Base-by-base conservation (phyloP, 2,329 filamentous ascomycete genomes). In the Hymenoscyphus salicellus region DNA sequence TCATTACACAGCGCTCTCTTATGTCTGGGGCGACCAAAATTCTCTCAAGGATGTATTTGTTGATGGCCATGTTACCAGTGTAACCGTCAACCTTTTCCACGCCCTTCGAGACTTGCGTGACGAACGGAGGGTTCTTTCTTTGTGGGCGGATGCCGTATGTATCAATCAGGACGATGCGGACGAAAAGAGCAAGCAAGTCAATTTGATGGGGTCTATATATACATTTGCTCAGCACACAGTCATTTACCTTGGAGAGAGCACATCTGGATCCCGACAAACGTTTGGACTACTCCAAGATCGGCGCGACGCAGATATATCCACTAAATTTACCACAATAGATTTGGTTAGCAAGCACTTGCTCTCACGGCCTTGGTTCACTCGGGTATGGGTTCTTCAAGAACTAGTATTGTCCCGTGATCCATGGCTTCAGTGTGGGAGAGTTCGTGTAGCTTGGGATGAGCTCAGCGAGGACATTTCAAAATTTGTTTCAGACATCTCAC, bases 311-410 rank as follows among this genome's bases (percentile, higher is more conserved):
- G n/a, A n/a, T n/a, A n/a, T n/a, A n/a, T n/a, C n/a, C n/a, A n/a
- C n/a, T n/a, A n/a, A n/a, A n/a, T n/a, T n/a, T n/a, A n/a, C n/a
- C n/a, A n/a, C n/a, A n/a, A n/a, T n/a, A n/a, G n/a, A n/a, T n/a
- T n/a, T n/a, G n/a, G n/a, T n/a, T n/a, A n/a, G n/a, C n/a, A n/a
- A n/a, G n/a, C 11, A 38, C 11, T 16, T 14, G 11, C 4, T 38
- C 4, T 38, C 33, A 2, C 14, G 14, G 1, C 55, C 58, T 3
- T 66, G 64, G 64, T 63, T 61, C 23, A 43, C 32, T 5, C 33
- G 61, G 23, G 61, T 61, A 1, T 63, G 64, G 64, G 36, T 66
- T 5, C 49, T 61, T 10, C 64, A 66, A 58, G 61, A 66, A 32
- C 36, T 66, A 1, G 52, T 61, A 16, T 23, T 66, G 2, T 66